A percentile compares a stretch with the other conserved stretches of the same genome.
Evolutionary conservation across 2,329 filamentous ascomycete genomes (phyloP).

Genomic region (Colletotrichum horii): DNA sequence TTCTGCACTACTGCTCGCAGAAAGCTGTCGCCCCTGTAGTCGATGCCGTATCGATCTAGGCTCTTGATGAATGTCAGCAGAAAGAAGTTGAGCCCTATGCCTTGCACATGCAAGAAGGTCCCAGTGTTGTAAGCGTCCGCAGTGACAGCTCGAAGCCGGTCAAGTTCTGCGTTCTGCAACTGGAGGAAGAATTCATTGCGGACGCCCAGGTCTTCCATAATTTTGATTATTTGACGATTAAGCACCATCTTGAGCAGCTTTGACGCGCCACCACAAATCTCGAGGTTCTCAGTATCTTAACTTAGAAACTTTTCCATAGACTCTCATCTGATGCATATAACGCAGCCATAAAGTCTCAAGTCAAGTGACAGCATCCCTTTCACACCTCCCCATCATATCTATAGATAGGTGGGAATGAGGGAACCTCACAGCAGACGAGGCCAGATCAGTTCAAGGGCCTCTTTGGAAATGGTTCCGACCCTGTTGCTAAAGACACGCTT

Average conservation of each 20-base stretch:
- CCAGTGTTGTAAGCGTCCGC: conserved; percentile 65
- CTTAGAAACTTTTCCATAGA: conserved; percentile 84
- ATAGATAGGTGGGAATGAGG: conserved; percentile 67
- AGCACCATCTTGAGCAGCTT: conserved; percentile 72
- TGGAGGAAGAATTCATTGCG: conserved; percentile 60
- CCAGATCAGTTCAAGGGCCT: conserved; percentile 65
- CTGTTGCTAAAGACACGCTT: conserved; percentile 77
- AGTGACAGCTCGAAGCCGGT: conserved; percentile 64
- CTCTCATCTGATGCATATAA: conserved; percentile 64
- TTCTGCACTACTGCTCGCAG: conserved; percentile 71
- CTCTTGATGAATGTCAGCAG: conserved; percentile 67
- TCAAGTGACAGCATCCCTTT: conserved; percentile 84
- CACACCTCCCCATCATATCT: conserved; percentile 75
- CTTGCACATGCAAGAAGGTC: conserved; percentile 66
- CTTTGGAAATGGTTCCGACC: conserved; percentile 73
- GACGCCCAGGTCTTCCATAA: conserved; percentile 79
- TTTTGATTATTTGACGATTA: conserved; percentile 84
- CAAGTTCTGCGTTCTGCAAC: conserved; percentile 68
- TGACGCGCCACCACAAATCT: conserved; percentile 74
- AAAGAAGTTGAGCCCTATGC: conserved; percentile 64
- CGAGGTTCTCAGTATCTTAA: conserved; percentile 58
- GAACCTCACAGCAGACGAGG: conserved; percentile 50
- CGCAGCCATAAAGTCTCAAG: conserved; percentile 57
- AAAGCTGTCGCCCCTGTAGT: conserved; percentile 73
- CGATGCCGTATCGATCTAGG: conserved; percentile 61